phyloP scores from a whole-genome alignment of 768 basidiomycete species.

The Lepiota venenata region DNA sequence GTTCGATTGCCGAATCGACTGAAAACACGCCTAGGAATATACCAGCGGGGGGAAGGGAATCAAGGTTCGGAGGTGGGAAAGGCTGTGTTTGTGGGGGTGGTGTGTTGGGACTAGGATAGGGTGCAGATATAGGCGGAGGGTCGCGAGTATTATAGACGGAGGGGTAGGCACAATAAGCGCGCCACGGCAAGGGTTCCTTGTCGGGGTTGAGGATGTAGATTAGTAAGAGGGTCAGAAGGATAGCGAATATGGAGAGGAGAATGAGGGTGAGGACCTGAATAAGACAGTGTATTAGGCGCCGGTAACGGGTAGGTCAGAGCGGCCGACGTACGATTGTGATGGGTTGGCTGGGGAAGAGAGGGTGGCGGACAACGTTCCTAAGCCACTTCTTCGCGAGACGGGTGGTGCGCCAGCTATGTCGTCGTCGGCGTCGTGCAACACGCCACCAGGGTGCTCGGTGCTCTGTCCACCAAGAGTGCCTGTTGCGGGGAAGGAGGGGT shows the following conservation, averaged over 20 bases:
- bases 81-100: conserved; percentile 27
- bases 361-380: conserved; percentile 60
- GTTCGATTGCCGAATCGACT: conserved; percentile 79
- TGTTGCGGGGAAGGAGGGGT: conserved; percentile 35
- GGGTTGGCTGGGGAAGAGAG: conserved; percentile 76
- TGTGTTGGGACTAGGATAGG: conserved; percentile 35
- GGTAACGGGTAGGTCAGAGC: not conserved
- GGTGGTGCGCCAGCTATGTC: conserved; percentile 41
- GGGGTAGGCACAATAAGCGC: conserved; percentile 83
- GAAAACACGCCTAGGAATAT: conserved; percentile 90
- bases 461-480: conserved; percentile 39
- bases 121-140: conserved; percentile 33
- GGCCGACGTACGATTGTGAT: conserved; percentile 66
- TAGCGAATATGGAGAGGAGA: conserved; percentile 76
- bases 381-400: conserved; percentile 53
- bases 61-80: conserved; percentile 76
- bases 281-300: conserved; percentile 8
- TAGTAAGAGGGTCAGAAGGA: conserved; percentile 80
- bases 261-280: conserved; percentile 36
- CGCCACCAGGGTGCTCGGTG: conserved; percentile 59
- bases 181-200: conserved; percentile 93
- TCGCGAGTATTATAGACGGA: conserved; percentile 38
- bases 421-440: conserved; percentile 47
- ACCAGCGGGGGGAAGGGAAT: conserved; percentile 76
- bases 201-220: conserved; percentile 95